These are phyloP conservation scores for Trichoderma atrobrunneum DNA, from an alignment of 2,329 filamentous ascomycete genomes.

Conservation along the genomic window DNA sequence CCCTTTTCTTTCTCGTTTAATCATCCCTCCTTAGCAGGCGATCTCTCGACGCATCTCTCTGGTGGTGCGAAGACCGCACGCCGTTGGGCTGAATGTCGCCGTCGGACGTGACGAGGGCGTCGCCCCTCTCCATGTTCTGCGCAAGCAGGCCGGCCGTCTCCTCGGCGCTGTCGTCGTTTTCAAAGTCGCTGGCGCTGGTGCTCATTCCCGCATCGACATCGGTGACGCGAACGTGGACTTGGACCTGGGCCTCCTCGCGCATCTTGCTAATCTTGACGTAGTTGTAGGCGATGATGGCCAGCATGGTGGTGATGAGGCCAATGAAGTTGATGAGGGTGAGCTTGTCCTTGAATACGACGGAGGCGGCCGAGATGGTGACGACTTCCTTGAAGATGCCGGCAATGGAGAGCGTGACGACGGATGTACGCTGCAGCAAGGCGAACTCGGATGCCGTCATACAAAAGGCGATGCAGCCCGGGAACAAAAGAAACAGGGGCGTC, in stretches of 20 bases:
- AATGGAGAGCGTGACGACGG: slow-evolving; percentile 92
- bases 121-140: slow-evolving; percentile 36
- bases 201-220: slow-evolving; percentile 33
- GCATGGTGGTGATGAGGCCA: slow-evolving; percentile 83
- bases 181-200: slow-evolving; percentile 39
- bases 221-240: slow-evolving; percentile 45
- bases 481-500: slow-evolving; percentile 73
- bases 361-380: slow-evolving; percentile 86
- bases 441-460: slow-evolving; percentile 97
- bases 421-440: slow-evolving; percentile 88
- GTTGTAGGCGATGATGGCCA: slow-evolving; percentile 86
- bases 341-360: slow-evolving; percentile 82
- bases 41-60: slow-evolving; percentile 1
- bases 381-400: slow-evolving; percentile 99
- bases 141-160: slow-evolving; percentile 47
- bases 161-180: slow-evolving; percentile 43
- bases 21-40: neutral
- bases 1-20: neutral
- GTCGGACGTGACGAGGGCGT: slow-evolving; percentile 40
- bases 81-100: slow-evolving; percentile 39
- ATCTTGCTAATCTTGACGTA: slow-evolving; percentile 92
- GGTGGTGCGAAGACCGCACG: slow-evolving; percentile 26
- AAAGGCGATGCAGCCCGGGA: slow-evolving; percentile 88
- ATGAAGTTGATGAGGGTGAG: slow-evolving; percentile 84
- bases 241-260: slow-evolving; percentile 67